Base-by-base conservation (phyloP, 305 asterid genomes). In the Galium porrigens region DNA sequence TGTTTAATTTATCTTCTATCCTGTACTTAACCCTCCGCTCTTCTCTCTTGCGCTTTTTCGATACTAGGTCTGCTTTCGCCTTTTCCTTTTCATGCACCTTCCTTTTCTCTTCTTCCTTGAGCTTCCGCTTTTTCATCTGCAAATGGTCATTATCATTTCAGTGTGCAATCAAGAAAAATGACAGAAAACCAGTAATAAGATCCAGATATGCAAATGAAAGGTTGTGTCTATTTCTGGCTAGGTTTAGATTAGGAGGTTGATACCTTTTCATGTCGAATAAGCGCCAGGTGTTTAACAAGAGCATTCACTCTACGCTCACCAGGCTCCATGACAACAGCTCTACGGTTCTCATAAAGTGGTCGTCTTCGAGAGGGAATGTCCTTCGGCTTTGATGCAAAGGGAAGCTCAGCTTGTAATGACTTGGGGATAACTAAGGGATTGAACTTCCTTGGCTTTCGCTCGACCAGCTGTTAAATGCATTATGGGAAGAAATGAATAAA, bases 301-400 rank as follows among this genome's bases (percentile, higher is more conserved):
- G 81, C 72, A 46, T 77, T 94, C 76, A 85, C 84, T 79, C 74
- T 82, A 17, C 79, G 81, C 72, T 89, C 95, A 49, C 57, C 74
- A 76, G 95, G 86, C 71, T 89, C 96, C 95, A 84, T 79, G 48
- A 92, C 87, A 60, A 89, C 96, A 61, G 95, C 95, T 80, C 88
- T 79, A 73, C 77, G 76, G 25, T 46, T 81, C 49, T 85, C 86
- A 48, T 84, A 83, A 56, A 60, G 71, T 29, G 79, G 77, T 29
- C 69, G 76, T 58, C 48, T 84, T 14, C 81, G 78, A 65, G 80
- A 36, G 68, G 91, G 84, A 65, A 44, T 66, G 73, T 87, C 71
- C 82, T 92, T 92, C 25, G 95, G 96, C 75, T 92, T 92, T 6
- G 95, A 80, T 12, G 75, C 69, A 78, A 87, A 92, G 53, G 98